Base-by-base conservation (phyloP, 1,284 basidiomycete genomes). In the Ustilago trichophora region DNA sequence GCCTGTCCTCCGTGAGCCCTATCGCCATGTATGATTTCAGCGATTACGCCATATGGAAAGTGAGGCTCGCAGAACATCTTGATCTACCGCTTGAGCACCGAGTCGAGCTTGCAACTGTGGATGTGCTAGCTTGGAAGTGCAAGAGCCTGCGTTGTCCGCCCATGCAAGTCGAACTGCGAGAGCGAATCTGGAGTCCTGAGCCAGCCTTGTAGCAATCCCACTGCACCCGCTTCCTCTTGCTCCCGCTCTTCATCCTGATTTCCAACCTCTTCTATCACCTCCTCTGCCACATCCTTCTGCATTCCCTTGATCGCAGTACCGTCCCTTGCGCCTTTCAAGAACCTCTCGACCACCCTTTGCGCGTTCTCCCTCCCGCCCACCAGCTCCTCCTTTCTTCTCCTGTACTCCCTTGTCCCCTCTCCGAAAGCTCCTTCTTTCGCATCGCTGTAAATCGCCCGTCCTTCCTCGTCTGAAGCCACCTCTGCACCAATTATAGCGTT, bases 181-280 rank as follows among this genome's bases (percentile, higher is more conserved):
- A 56, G 41, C 8, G 21, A 15, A 10, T 16, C 16, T 10, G 65
- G 54, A 6, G 46, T 54, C 3, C 46, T 46, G 15, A 68, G 53
- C 65, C 65, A 68, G 12, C 27, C 48, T 1, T 35, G 34, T 29
- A 66, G 48, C 16, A 10, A n/a, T n/a, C n/a, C n/a, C n/a, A n/a
- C n/a, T n/a, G n/a, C n/a, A n/a, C n/a, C n/a, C n/a, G n/a, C n/a
- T n/a, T n/a, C n/a, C 15, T 1, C 13, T n/a, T 22, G 3, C 24
- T 2, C 7, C 41, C n/a, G n/a, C n/a, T n/a, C n/a, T 4, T 25
- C 24, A 3, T 19, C 18, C 5, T 11, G 22, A 1, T 42, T 34
- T 21, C n/a, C 29, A 3, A 12, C 15, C 10, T 21, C 5, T 3
- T 35, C 5, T n/a, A 29, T 22, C 16, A 22, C 21, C 31, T 37